phyloP scores from a whole-genome alignment of 2,329 filamentous ascomycete species.

The Dothiorella sarmentorum region DNA sequence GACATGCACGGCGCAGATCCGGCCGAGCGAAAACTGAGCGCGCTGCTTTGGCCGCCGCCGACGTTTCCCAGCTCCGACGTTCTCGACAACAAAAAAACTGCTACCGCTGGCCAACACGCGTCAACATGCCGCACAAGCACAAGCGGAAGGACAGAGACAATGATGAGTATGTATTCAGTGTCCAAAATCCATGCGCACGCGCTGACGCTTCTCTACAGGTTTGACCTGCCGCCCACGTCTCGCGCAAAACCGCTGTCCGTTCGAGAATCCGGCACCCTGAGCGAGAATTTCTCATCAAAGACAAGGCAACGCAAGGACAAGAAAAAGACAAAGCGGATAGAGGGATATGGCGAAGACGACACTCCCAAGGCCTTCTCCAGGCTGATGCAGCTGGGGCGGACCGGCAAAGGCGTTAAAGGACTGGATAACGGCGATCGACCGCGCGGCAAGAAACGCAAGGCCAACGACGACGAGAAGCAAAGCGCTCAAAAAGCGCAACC shows the following conservation, averaged over 20 bases:
- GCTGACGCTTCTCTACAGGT: conserved; percentile 44
- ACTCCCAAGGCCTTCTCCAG: conserved; percentile 84
- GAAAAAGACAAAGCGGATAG: conserved; percentile 37
- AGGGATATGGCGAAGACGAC: conserved; percentile 65
- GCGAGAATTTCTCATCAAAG: conserved; percentile 31
- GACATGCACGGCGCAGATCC: neutral
- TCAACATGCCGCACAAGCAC: conserved; percentile 80
- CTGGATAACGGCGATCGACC: conserved; percentile 65
- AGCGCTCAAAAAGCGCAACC: conserved; percentile 25
- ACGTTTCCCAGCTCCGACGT: neutral
- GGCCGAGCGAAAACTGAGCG: conserved; percentile 17
- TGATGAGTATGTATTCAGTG: conserved; percentile 52
- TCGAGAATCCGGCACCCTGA: conserved; percentile 39
- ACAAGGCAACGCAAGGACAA: conserved; percentile 37
- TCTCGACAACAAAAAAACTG: conserved; percentile 5
- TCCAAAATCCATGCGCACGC: neutral
- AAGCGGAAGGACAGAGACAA: conserved; percentile 59
- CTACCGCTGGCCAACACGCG: neutral
- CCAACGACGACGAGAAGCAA: conserved; percentile 21
- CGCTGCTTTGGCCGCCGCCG: conserved; percentile 4
- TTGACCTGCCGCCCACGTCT: conserved; percentile 59
- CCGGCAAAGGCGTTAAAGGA: conserved; percentile 57
- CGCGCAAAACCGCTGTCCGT: conserved; percentile 58
- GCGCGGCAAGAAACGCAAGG: conserved; percentile 50
- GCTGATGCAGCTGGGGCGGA: conserved; percentile 70